These are phyloP conservation scores for Dendrobium chrysotoxum DNA, from an alignment of 106 monocot species.

Conservation along the genomic window DNA sequence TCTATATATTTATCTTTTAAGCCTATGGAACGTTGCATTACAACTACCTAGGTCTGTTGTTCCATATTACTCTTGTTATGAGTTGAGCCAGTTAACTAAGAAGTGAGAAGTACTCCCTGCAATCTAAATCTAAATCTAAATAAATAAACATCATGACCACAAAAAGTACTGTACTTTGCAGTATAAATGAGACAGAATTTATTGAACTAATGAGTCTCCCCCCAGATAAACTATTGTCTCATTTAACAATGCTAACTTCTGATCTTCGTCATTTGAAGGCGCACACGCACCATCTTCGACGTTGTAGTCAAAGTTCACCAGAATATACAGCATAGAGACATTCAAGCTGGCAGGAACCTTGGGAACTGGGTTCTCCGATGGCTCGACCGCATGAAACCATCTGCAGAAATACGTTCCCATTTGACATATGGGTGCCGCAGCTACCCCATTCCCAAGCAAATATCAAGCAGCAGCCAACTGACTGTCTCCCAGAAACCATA, in stretches of 20 bases:
- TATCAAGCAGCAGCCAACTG: conserved; percentile 9
- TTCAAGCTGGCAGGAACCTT: conserved; percentile 65
- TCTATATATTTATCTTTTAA: background rate
- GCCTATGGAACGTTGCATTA: no score
- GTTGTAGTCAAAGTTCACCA: conserved; percentile 71
- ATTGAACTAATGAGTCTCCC: no score
- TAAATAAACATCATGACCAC: no score
- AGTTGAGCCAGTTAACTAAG: no score
- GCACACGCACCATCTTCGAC: conserved; percentile 59
- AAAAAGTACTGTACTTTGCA: no score
- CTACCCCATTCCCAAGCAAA: conserved; percentile 6
- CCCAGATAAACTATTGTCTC: background rate
- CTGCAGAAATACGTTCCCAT: conserved; percentile 56
- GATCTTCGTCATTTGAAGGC: conserved; percentile 29
- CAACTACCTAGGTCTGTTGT: no score
- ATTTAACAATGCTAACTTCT: background rate
- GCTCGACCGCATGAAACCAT: conserved; percentile 78
- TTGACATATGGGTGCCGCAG: background rate
- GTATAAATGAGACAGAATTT: no score
- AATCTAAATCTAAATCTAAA: no score
- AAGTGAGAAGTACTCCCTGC: no score
- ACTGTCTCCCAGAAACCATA: conserved; percentile 10
- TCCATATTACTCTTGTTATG: no score
- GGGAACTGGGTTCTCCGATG: conserved; percentile 79
- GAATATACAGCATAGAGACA: conserved; percentile 75